Percentiles rank a stretch among this genome's conserved stretches.
phyloP scores from a whole-genome alignment of 1,284 basidiomycete genomes.

The Mycosarcoma mackinlayi region DNA sequence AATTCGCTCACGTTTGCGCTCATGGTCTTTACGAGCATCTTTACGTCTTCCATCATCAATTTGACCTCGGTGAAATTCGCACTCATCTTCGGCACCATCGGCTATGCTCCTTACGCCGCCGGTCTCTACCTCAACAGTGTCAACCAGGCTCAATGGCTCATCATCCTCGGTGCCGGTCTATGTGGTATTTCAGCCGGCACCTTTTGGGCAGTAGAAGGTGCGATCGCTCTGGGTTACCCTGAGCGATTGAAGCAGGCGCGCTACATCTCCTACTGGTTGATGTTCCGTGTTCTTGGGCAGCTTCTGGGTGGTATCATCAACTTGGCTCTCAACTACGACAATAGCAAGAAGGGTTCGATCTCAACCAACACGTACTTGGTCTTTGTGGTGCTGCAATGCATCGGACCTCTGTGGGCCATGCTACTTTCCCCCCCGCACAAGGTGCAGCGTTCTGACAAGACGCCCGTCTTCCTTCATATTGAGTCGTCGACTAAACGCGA shows the following conservation, averaged over 20 bases:
- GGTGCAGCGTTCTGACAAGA: constrained; percentile 68
- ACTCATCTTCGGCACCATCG: constrained; percentile 61
- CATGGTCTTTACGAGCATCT: constrained; percentile 67
- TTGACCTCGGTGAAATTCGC: constrained; percentile 60
- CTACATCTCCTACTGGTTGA: constrained; percentile 68
- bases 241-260: constrained; percentile 62
- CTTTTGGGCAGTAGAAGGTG: constrained; percentile 65
- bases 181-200: constrained; percentile 68
- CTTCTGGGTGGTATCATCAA: constrained; percentile 68
- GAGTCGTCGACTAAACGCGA: constrained; percentile 53
- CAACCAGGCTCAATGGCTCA: constrained; percentile 63
- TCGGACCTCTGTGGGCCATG: constrained; percentile 65
- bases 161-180: constrained; percentile 68
- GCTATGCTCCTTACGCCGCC: constrained; percentile 68
- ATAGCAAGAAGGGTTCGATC: constrained; percentile 62
- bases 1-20: constrained; percentile 68
- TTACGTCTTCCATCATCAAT: constrained; percentile 52
- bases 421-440: constrained; percentile 66
- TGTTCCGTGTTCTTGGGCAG: constrained; percentile 63
- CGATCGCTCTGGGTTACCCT: constrained; percentile 63
- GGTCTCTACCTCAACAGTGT: constrained; percentile 63
- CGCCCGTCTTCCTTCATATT: constrained; percentile 64
- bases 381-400: constrained; percentile 68
- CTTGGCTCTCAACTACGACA: constrained; percentile 67
- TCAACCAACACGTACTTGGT: constrained; percentile 68